Percentiles rank a stretch among this genome's conserved stretches.
phyloP scores from a whole-genome alignment of 2,329 filamentous ascomycete genomes.

The Aureobasidium sp. region DNA sequence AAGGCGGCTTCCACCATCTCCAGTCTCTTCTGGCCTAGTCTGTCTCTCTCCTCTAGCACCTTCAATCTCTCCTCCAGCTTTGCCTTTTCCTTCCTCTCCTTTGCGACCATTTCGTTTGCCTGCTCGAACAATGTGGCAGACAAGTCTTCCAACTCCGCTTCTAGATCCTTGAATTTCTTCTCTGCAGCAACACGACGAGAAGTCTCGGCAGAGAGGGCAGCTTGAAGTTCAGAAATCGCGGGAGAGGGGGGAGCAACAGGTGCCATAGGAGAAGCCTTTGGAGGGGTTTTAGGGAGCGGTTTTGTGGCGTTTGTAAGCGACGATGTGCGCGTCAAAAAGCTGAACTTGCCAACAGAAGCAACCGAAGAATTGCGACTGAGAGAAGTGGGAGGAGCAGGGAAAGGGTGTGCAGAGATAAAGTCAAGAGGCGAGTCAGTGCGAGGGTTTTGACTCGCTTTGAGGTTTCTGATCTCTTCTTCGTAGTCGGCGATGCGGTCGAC shows the following conservation, averaged over 20 bases:
- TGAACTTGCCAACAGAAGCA: neutral
- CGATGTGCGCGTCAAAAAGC: neutral
- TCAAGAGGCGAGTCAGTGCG: conserved; percentile 21
- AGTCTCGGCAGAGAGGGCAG: conserved; percentile 58
- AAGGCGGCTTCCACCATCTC: conserved; percentile 66
- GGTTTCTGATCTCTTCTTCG: conserved; percentile 64
- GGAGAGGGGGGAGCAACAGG: neutral
- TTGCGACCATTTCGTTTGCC: conserved; percentile 76
- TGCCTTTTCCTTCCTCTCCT: conserved; percentile 63
- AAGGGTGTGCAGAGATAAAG: conserved; percentile 13
- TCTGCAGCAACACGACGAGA: conserved; percentile 59
- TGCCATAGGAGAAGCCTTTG: conserved; percentile 18
- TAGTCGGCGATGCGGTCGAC: conserved; percentile 58
- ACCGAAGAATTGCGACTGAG: conserved; percentile 20
- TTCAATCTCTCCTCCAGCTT: conserved; percentile 63
- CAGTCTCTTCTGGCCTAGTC: conserved; percentile 60
- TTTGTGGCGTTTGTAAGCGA: neutral
- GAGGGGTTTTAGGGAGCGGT: conserved; percentile 21
- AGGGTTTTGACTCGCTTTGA: conserved; percentile 32
- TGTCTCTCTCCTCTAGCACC: conserved; percentile 61
- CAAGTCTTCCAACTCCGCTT: conserved; percentile 69
- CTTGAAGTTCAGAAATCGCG: conserved; percentile 39
- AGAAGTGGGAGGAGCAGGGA: conserved; percentile 19
- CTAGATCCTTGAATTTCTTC: conserved; percentile 55
- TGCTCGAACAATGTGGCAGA: conserved; percentile 67